A percentile compares a stretch with the other conserved stretches of the same genome.
These are phyloP conservation scores for Pascua guehoae DNA, from an alignment of 1,284 basidiomycete genomes.

Conservation along the genomic window DNA sequence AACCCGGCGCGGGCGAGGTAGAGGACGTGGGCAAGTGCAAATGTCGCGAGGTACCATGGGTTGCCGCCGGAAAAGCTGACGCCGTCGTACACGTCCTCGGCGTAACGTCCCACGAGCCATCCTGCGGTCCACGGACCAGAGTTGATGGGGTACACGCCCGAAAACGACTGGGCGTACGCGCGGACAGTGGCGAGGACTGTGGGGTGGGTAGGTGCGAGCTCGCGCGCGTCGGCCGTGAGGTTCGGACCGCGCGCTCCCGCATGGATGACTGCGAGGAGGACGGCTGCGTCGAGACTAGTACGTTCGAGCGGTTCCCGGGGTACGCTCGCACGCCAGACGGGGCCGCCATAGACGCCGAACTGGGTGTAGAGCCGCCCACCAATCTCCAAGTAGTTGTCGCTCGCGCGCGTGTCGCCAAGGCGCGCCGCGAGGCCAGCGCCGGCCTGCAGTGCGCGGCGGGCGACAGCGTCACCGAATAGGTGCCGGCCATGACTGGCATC, in stretches of 20 bases:
- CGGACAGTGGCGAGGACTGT: slow-evolving; percentile 43
- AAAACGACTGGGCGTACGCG: slow-evolving; percentile 41
- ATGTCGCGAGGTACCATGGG: slow-evolving; percentile 52
- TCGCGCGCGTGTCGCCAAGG: slow-evolving; percentile 43
- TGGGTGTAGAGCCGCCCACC: slow-evolving; percentile 28
- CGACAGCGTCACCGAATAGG: slow-evolving; percentile 51
- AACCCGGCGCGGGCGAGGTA: slow-evolving; percentile 34
- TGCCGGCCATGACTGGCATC: slow-evolving; percentile 40
- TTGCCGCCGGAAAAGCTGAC: slow-evolving; percentile 43
- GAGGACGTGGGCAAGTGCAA: slow-evolving; percentile 48
- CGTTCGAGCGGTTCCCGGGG: background rate
- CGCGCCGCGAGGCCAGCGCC: slow-evolving; percentile 46
- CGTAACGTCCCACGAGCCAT: slow-evolving; percentile 51
- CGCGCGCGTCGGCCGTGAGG: slow-evolving; percentile 3
- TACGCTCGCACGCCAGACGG: background rate
- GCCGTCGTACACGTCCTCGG: slow-evolving; percentile 52
- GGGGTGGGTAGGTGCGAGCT: slow-evolving; percentile 22
- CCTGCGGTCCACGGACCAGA: slow-evolving; percentile 36
- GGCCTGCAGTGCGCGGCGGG: slow-evolving; percentile 45
- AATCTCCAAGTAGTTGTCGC: slow-evolving; percentile 39
- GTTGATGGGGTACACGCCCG: slow-evolving; percentile 49
- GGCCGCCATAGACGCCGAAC: slow-evolving; percentile 39
- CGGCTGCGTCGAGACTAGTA: slow-evolving; percentile 46
- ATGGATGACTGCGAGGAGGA: slow-evolving; percentile 49
- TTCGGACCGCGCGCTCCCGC: slow-evolving; percentile 21